Base-by-base conservation (phyloP, 176 grass and related monocot genomes). In the Cocos nucifera region DNA sequence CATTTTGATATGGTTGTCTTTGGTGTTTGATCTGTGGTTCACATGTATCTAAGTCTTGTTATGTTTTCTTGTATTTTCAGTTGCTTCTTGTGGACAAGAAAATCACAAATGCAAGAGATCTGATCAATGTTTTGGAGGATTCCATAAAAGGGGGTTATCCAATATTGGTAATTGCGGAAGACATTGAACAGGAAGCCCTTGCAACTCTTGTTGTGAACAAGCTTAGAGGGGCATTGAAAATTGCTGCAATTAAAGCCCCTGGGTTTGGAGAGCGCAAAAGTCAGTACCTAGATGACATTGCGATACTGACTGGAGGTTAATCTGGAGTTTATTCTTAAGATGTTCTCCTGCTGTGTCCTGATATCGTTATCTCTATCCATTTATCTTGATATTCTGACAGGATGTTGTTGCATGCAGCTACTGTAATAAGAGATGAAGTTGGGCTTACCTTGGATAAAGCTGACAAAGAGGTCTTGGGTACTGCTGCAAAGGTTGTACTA, bases 131-230 rank as follows among this genome's bases (percentile, higher is more conserved):
- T 35, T 55, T 4, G 6, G 92, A 96, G 75, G 92, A 96, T 64
- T 80, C 92, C 63, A 96, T 96, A 18, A 85, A 83, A 73, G 87
- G 87, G 19, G 78, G 51, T 53, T 96, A 96, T 64, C 78, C 92
- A 23, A 84, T 96, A 56, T 28, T 96, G 49, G 85, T 96, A 28
- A 78, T 90, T 77, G 87, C 92, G 23, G 92, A 96, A 65, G 92
- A 96, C 68, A 90, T 96, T 49, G 92, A 96, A 80, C 92, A 96
- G 73, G 92, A 96, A 72, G 92, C 92, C 54, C 75, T 96, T 73
- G 92, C 87, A 25, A 96, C 92, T 62, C 79, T 96, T 69, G 92
- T 96, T 26, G 87, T 96, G 22, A 96, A 96, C 74, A 90, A 96
- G 75, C 80, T 96, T 12, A 90, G 87, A 82, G 92, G 92, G 4